Base-by-base conservation (phyloP, 2,329 filamentous ascomycete species). In the Tolypocladium ovalisporum region DNA sequence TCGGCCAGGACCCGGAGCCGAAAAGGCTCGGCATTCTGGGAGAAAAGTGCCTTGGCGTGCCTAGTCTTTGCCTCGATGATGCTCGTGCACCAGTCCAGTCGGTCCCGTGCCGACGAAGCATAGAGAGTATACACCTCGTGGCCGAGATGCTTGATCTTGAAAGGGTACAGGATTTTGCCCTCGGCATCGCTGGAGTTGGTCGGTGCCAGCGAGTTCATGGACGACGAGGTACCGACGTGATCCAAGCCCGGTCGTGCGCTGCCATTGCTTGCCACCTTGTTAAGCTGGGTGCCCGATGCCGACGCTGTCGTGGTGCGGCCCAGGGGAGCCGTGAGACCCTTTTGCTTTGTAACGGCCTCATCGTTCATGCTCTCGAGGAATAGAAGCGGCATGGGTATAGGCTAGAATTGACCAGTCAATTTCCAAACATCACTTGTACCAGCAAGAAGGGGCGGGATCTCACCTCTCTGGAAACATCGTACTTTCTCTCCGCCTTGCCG, bases 11-110 rank as follows among this genome's bases (percentile, higher is more conserved):
- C 91, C 27, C 90, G 86, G 9, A 99, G 76, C 54, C 90, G 83
- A 80, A 99, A 99, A 0, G 94, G 94, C 70, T 99, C 94, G 0
- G 94, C 93, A 68, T 97, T 96, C 67, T 99, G 94, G 4, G 89
- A 85, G 71, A 89, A 89, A 6, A 97, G 77, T 3, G 92, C 89
- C 55, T 90, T 87, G 27, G 94, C 94, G 69, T 99, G 92, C 59
- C 88, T 86, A 8, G 91, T 96, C 77, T 99, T 99, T 36, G 94
- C 94, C 71, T 96, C 88, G 52, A 95, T 87, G 64, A 99, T 96
- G 73, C 91, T 96, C 62, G 85, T 85, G 66, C 90, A 96, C 95
- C 95, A 99, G 54, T 96, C 90, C 60, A 85, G 79, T 58, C 94
- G 83, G 64, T 86, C 88, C 60, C 87, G 81, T 2, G 86, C 82